Base-by-base conservation (phyloP, 148 eudicot species). In the Diospyros kaki region DNA sequence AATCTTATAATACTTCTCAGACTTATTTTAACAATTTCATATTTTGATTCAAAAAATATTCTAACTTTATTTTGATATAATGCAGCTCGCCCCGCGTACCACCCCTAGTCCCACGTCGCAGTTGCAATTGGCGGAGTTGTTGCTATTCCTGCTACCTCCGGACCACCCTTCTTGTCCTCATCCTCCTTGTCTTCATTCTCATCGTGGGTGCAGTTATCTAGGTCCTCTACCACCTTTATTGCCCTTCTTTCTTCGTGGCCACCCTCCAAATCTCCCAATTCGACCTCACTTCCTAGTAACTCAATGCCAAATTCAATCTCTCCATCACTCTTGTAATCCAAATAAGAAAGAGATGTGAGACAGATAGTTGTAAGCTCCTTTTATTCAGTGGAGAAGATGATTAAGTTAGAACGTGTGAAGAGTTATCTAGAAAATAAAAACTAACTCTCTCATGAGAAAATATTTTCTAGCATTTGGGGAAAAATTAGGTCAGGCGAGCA, bases 141-240 rank as follows among this genome's bases (percentile, higher is more conserved):
- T 81, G 84, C 64, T 83, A 86, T 76, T 50, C 79, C 17, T 79
- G 82, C 77, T 81, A 84, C 72, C 81, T 89, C 13, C 88, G 81
- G 75, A 64, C 73, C 39, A 74, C 76, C 58, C 62, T 86, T 75
- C 4, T 71, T 18, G 42, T 85, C 77, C n/a, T 79, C 73, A 3
- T 75, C 77, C n/a, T 92, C 73, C 39, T 91, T 81, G 44, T 83
- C 42, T 82, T 87, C 51, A 89, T 82, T 51, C 86, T 88, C 77
- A 54, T 85, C 68, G 70, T 87, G 72, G 81, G 75, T 55, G 79
- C 79, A 55, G 76, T 83, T 28, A 63, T 92, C 58, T 92, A 71
- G 77, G 60, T 74, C 74, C 44, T 87, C 44, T 89, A 88, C 84
- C 89, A 80, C 48, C 97, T 94, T 9, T 84, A 83, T n/a, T 84